phyloP scores from a whole-genome alignment of 2,329 filamentous ascomycete species.

The Thielaviopsis cerberus region DNA sequence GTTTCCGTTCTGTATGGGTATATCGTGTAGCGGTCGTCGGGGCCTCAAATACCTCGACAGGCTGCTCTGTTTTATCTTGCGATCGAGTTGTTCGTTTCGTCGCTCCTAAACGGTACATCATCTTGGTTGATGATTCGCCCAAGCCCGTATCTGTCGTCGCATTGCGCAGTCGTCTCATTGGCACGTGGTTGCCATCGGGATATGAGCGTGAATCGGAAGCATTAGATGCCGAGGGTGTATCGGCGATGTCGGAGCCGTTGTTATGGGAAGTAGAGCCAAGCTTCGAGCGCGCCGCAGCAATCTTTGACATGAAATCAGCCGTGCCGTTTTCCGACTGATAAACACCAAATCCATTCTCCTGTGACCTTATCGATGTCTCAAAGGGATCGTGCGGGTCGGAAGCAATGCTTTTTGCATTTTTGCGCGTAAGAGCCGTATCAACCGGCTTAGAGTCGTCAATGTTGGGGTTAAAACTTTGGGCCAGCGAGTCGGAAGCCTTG shows the following conservation, averaged over 20 bases:
- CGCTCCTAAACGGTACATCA: slow-evolving; percentile 35
- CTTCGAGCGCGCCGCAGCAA: slow-evolving; percentile 32
- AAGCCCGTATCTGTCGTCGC: too few relatives aligned
- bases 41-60: slow-evolving; percentile 22
- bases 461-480: slow-evolving; percentile 27
- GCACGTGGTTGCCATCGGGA: not conserved
- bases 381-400: slow-evolving; percentile 29
- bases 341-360: slow-evolving; percentile 8
- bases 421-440: slow-evolving; percentile 8
- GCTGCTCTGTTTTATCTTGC: slow-evolving; percentile 21
- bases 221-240: slow-evolving; percentile 33
- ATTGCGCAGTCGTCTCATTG: too few relatives aligned
- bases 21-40: slow-evolving; percentile 21
- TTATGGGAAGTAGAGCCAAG: slow-evolving; percentile 15
- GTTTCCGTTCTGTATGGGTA: slow-evolving; percentile 50
- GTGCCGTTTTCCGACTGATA: slow-evolving; percentile 11
- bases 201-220: not conserved
- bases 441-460: slow-evolving; percentile 9
- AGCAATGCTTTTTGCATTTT: slow-evolving; percentile 7
- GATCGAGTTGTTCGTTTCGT: slow-evolving; percentile 24
- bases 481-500: slow-evolving; percentile 42
- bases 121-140: slow-evolving; percentile 41
- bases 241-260: slow-evolving; percentile 35
- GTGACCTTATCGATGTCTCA: slow-evolving; percentile 17
- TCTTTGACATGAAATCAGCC: slow-evolving; percentile 36